Percentiles rank a stretch among this genome's conserved stretches.
These are phyloP conservation scores for Fusarium annulatum DNA, from an alignment of 2,329 filamentous ascomycete genomes.

Conservation along the genomic window DNA sequence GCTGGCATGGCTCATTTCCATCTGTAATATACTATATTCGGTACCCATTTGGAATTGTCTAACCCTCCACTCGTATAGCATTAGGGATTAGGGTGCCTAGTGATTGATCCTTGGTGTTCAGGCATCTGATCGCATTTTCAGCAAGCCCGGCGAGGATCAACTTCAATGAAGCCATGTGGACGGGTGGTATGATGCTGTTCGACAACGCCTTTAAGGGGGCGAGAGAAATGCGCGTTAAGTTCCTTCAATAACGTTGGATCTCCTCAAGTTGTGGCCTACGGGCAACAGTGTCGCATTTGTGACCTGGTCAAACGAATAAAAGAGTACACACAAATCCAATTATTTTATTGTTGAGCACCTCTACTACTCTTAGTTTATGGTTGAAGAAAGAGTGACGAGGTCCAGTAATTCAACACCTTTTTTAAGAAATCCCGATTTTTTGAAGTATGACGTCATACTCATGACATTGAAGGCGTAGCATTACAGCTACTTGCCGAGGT, in stretches of 20 bases:
- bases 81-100: neutral
- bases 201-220: neutral
- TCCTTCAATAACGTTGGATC: neutral
- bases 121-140: neutral
- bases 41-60: neutral
- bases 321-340: neutral
- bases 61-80: neutral
- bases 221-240: neutral
- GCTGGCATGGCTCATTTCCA: accelerated
- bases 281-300: neutral
- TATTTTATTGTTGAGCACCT: neutral
- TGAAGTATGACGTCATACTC: neutral
- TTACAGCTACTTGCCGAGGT: neutral
- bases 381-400: neutral
- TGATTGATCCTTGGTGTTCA: neutral
- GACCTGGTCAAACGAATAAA: neutral
- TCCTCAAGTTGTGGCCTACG: neutral
- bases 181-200: neutral
- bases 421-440: neutral
- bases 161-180: neutral
- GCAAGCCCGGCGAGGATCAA: neutral
- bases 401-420: neutral
- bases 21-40: neutral
- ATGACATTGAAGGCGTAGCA: neutral
- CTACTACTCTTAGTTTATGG: neutral